Evolutionary conservation across 768 basidiomycete species (phyloP).

Genomic region (Rhizopogon rudus): DNA sequence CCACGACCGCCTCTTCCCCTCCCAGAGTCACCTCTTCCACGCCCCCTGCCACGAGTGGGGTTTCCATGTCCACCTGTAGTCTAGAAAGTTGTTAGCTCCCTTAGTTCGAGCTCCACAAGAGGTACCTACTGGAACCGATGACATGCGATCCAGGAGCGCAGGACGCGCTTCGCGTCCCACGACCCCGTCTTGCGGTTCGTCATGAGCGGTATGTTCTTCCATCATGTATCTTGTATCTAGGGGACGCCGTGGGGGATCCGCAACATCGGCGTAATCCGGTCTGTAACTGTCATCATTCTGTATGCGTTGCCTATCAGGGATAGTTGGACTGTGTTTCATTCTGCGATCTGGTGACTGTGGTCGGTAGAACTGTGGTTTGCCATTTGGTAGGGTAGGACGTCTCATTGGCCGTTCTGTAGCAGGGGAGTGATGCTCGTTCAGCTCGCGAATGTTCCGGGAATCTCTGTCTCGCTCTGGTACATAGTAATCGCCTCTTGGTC

Average conservation of each 20-base stretch:
- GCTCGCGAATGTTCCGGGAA: conserved; percentile 1
- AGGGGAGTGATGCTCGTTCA: not conserved
- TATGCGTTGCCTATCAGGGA: not conserved
- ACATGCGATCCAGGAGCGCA: not conserved
- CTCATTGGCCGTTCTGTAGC: conserved; percentile 8
- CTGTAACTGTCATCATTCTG: not conserved
- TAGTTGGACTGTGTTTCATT: not conserved
- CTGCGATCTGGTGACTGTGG: not conserved
- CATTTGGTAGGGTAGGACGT: not conserved
- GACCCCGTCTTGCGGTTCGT: too few relatives aligned
- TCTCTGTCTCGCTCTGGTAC: conserved; percentile 3
- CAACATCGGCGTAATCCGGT: not conserved
- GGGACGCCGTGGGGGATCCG: not conserved
- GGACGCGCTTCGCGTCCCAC: too few relatives aligned
- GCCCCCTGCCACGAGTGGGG: conserved; percentile 4
- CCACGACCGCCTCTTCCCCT: conserved; percentile 17
- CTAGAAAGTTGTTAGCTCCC: not conserved
- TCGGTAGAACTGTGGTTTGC: not conserved
- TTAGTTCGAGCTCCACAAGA: not conserved
- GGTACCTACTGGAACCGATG: not conserved
- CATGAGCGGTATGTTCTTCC: not conserved
- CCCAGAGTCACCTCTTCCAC: conserved; percentile 15
- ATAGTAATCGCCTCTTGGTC: conserved; percentile 16
- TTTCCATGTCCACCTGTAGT: not conserved
- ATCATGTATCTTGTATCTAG: not conserved